Conservation (phyloP, 495 filamentous ascomycete genomes). For the Pseudomonodictys pantanalensis region DNA sequence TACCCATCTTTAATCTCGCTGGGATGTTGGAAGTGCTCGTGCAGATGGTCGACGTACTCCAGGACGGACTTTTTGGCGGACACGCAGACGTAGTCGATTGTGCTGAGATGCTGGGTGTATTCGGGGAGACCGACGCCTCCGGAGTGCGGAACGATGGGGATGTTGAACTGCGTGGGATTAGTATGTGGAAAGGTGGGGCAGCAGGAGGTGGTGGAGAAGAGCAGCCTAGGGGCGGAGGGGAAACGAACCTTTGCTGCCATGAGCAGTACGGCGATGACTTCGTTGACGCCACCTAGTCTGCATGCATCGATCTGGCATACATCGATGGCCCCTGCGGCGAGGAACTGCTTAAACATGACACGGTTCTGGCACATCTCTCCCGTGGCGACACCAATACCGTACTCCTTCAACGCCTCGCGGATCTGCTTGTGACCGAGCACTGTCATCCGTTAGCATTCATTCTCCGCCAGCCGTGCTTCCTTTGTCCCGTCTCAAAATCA, state of each 20-base stretch:
- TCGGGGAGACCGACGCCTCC: slow-evolving; percentile 90
- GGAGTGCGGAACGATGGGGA: slow-evolving; percentile 84
- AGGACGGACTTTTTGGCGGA: slow-evolving; percentile 75
- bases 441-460: neutral
- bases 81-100: slow-evolving; percentile 90
- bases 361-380: slow-evolving; percentile 98
- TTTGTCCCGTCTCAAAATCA: too few relatives aligned
- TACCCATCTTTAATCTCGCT: slow-evolving; percentile 77
- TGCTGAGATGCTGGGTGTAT: slow-evolving; percentile 90
- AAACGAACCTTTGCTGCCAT: slow-evolving; percentile 71
- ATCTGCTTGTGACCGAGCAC: slow-evolving; percentile 85
- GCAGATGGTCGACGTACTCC: slow-evolving; percentile 90
- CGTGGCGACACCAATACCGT: slow-evolving; percentile 82
- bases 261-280: slow-evolving; percentile 85
- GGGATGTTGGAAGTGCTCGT: slow-evolving; percentile 89
- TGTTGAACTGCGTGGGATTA: slow-evolving; percentile 46
- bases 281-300: slow-evolving; percentile 86
- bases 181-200: neutral
- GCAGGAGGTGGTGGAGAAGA: neutral
- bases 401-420: slow-evolving; percentile 68
- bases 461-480: neutral
- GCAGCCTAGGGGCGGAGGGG: neutral
- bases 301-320: slow-evolving; percentile 91
- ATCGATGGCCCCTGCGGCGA: slow-evolving; percentile 75
- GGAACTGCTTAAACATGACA: slow-evolving; percentile 89